Evolutionary conservation across 1,284 basidiomycete genomes (phyloP).

Genomic region (Cutaneotrichosporon sp.): DNA sequence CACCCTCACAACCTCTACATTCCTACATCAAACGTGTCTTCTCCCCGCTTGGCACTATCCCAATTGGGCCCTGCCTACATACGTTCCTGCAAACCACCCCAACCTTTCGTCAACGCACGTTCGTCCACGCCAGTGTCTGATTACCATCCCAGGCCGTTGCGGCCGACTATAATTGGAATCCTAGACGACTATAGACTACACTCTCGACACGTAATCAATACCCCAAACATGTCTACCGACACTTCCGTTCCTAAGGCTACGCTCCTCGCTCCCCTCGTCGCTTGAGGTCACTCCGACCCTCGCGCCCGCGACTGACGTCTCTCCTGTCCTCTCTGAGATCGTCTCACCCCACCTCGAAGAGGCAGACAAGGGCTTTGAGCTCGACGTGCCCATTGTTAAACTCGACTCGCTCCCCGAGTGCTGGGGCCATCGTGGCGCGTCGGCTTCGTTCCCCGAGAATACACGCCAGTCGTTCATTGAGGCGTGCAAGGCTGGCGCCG

Average conservation of each 20-base stretch:
- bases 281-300: slow-evolving; percentile 30
- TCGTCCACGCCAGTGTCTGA: background rate
- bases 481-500: slow-evolving; percentile 87
- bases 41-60: background rate
- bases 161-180: slow-evolving; percentile 3
- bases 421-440: slow-evolving; percentile 91
- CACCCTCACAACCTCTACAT: background rate
- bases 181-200: slow-evolving; percentile 9
- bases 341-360: slow-evolving; percentile 33
- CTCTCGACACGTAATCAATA: slow-evolving; percentile 2
- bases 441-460: slow-evolving; percentile 69
- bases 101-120: background rate
- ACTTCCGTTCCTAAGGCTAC: background rate
- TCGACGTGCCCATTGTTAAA: slow-evolving; percentile 21
- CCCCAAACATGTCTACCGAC: slow-evolving; percentile 8
- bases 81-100: background rate
- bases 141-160: background rate
- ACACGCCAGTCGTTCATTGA: slow-evolving; percentile 88
- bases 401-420: slow-evolving; percentile 61
- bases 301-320: slow-evolving; percentile 27
- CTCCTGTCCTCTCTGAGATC: slow-evolving; percentile 34
- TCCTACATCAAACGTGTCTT: background rate
- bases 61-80: background rate
- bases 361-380: slow-evolving; percentile 26
- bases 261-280: background rate